Percentiles rank a stretch among this genome's conserved stretches.
phyloP scores from a whole-genome alignment of 345 rosid species.

The Pistacia atlantica region DNA sequence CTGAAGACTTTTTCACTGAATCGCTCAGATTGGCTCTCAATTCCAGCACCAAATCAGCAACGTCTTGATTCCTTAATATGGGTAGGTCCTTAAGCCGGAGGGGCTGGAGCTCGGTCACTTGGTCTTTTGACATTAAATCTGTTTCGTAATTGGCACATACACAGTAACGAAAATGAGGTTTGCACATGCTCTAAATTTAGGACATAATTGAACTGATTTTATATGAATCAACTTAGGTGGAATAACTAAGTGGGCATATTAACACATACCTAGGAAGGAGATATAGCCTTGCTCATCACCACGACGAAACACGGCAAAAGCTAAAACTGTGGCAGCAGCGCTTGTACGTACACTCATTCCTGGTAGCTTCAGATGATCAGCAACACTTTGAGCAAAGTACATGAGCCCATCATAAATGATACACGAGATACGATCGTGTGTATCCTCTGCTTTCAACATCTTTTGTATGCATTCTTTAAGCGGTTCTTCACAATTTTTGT shows the following conservation, averaged over 20 bases:
- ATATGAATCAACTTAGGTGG: too few relatives aligned
- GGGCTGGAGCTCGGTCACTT: conserved; percentile 11
- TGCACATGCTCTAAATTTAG: neutral
- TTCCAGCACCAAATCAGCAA: neutral
- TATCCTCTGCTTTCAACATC: conserved; percentile 16
- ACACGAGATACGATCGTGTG: conserved; percentile 12
- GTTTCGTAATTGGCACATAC: neutral
- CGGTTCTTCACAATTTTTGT: conserved; percentile 26
- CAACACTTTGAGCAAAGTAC: conserved; percentile 32
- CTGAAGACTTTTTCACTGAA: conserved; percentile 18
- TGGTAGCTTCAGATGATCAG: conserved; percentile 25
- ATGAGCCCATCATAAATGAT: conserved; percentile 33
- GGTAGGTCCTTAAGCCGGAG: conserved; percentile 22
- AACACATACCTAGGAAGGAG: conserved; percentile 21
- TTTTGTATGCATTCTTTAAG: conserved; percentile 13
- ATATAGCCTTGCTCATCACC: conserved; percentile 21
- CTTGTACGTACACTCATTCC: conserved; percentile 25
- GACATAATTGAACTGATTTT: neutral
- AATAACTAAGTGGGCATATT: neutral
- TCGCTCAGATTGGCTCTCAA: neutral
- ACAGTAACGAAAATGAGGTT: neutral
- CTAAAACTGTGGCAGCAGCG: conserved; percentile 23
- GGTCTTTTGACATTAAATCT: conserved; percentile 26
- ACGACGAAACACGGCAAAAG: conserved; percentile 11
- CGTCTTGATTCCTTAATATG: neutral